A percentile compares a stretch with the other conserved stretches of the same genome.
phyloP scores from a whole-genome alignment of 208 protist genomes.

The Acanthamoeba royreba region DNA sequence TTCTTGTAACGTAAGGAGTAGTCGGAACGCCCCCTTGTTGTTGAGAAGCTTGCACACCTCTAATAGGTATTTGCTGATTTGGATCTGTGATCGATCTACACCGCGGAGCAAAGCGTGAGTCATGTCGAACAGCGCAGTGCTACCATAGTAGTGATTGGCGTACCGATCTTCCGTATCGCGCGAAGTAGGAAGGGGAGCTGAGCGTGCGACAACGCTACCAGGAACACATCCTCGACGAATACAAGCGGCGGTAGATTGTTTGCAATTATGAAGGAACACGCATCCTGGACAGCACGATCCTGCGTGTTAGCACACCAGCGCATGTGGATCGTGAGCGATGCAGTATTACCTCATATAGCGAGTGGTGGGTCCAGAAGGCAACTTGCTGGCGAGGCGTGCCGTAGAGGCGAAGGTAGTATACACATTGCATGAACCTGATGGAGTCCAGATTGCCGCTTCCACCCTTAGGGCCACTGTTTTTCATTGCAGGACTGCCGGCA shows the following conservation, averaged over 20 bases:
- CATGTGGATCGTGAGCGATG: background rate
- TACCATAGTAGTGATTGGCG: background rate
- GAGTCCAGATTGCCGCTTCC: slow-evolving; percentile 7
- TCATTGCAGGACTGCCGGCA: background rate
- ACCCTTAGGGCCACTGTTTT: background rate
- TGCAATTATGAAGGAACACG: background rate
- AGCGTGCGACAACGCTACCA: background rate
- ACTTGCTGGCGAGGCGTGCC: slow-evolving; percentile 46
- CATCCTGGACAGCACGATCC: background rate
- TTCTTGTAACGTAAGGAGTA: slow-evolving; percentile 61
- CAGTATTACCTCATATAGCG: slow-evolving; percentile 21
- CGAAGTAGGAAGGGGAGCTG: background rate
- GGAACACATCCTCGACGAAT: slow-evolving; percentile 68
- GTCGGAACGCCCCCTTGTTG: slow-evolving; percentile 27
- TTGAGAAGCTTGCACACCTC: slow-evolving; percentile 65
- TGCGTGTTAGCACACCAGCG: background rate
- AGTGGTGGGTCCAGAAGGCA: slow-evolving; percentile 54
- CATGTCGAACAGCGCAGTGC: background rate
- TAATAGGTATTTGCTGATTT: slow-evolving; percentile 54
- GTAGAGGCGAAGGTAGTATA: slow-evolving; percentile 69
- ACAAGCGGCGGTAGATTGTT: slow-evolving; percentile 20
- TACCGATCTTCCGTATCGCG: background rate
- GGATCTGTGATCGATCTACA: background rate
- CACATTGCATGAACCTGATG: slow-evolving; percentile 21
- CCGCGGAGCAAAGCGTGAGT: background rate